Base-by-base conservation (phyloP, 2,329 filamentous ascomycete species). In the Nigrograna mackinnonii region DNA sequence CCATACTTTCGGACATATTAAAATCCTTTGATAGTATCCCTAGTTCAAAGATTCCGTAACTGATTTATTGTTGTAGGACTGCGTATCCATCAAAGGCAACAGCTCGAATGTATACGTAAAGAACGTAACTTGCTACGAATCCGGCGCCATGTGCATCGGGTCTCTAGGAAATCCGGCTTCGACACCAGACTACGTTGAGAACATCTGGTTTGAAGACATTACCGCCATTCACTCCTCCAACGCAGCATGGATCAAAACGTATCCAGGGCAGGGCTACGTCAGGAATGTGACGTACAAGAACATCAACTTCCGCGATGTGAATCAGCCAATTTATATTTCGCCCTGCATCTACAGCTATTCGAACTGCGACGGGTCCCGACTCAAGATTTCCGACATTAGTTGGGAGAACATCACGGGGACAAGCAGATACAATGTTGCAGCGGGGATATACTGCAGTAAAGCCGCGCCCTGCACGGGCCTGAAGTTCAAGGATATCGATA, bases 1-100 rank as follows among this genome's bases (percentile, higher is more conserved):
- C n/a, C n/a, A n/a, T n/a, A n/a, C n/a, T n/a, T n/a, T n/a, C n/a
- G n/a, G n/a, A n/a, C n/a, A n/a, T n/a, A n/a, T n/a, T n/a, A n/a
- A n/a, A n/a, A n/a, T n/a, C n/a, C n/a, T n/a, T n/a, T n/a, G n/a
- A n/a, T n/a, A n/a, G n/a, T n/a, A n/a, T n/a, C n/a, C n/a, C n/a
- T n/a, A n/a, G n/a, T n/a, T n/a, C n/a, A n/a, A n/a, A n/a, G n/a
- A n/a, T n/a, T n/a, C n/a, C n/a, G n/a, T n/a, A n/a, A n/a, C n/a
- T n/a, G n/a, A n/a, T n/a, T n/a, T n/a, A n/a, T n/a, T n/a, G n/a
- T n/a, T n/a, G 24, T 28, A 83, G 44, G 80, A 83, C 58, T 83
- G 80, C 58, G 82, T 83, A 66, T 80, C 78, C 2, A 77, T 80
- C 5, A 83, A 84, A 59, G 76, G 79, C 6, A 84, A 83, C 54